Evolutionary conservation across 768 basidiomycete genomes (phyloP).

Genomic region (Collybia sp.): DNA sequence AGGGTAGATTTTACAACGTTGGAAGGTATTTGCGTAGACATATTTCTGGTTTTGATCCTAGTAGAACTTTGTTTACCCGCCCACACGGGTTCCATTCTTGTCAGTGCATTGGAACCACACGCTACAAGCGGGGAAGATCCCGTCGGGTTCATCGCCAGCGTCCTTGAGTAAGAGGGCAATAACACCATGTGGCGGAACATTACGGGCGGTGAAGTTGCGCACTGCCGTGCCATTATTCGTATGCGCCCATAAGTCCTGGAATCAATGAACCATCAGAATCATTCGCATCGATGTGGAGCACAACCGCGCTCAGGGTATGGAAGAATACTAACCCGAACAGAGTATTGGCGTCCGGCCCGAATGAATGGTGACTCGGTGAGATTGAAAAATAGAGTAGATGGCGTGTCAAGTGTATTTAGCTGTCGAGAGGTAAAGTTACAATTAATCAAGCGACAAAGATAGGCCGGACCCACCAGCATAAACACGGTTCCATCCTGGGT

Average conservation of each 20-base stretch:
- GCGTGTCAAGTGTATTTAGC: conserved; percentile 52
- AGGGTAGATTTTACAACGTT: no score
- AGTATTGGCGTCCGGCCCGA: conserved; percentile 55
- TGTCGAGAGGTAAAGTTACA: conserved; percentile 13
- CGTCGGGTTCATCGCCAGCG: conserved; percentile 61
- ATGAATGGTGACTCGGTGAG: conserved; percentile 65
- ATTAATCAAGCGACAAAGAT: not conserved
- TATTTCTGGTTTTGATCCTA: no score
- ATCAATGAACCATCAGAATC: not conserved
- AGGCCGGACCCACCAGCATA: conserved; percentile 46
- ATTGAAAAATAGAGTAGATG: conserved; percentile 50
- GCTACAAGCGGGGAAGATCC: conserved; percentile 52
- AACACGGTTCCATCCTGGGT: conserved; percentile 55
- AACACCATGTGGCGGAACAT: conserved; percentile 66
- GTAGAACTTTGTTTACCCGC: not conserved
- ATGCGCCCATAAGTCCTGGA: conserved; percentile 69
- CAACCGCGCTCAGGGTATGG: no score
- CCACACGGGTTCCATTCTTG: conserved; percentile 45
- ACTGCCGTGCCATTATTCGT: conserved; percentile 65
- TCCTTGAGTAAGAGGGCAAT: conserved; percentile 63
- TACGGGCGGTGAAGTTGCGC: conserved; percentile 47
- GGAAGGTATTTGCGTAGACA: no score
- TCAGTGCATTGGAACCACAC: conserved; percentile 53
- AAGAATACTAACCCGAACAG: conserved; percentile 42
- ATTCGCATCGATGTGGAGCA: not conserved